Evolutionary conservation across 2,329 filamentous ascomycete species (phyloP).

Genomic region (Penicillium sp.): DNA sequence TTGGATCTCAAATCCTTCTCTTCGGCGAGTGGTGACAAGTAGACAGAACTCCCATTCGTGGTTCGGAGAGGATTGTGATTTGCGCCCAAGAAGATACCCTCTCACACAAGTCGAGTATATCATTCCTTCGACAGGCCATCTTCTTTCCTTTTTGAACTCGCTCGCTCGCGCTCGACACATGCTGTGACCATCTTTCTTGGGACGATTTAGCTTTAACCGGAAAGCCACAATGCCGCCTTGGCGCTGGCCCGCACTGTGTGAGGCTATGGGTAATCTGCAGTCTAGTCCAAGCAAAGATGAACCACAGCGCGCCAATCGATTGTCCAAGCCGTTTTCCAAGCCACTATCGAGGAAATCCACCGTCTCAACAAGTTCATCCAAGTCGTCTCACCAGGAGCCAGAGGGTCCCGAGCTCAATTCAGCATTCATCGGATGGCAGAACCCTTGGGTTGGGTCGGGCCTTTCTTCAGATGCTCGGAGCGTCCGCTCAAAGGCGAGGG

Average conservation of each 20-base stretch:
- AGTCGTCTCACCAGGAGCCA: conserved; percentile 2
- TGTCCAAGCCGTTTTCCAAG: conserved; percentile 35
- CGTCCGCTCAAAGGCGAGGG: conserved; percentile 7
- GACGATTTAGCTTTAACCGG: conserved; percentile 2
- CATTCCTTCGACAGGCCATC: conserved; percentile 1
- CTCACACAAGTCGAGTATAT: conserved; percentile 7
- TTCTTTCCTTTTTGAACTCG: background rate
- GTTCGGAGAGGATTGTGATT: background rate
- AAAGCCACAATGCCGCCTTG: conserved; percentile 11
- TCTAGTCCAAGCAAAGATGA: conserved; percentile 30
- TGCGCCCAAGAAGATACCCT: background rate
- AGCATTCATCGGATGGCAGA: conserved; percentile 27
- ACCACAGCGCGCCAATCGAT: conserved; percentile 29
- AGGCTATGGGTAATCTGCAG: conserved; percentile 34
- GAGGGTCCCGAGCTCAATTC: conserved; percentile 8
- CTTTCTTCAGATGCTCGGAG: conserved; percentile 15
- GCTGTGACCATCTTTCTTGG: background rate
- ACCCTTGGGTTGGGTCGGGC: conserved; percentile 29
- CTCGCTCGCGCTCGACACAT: conserved; percentile 2
- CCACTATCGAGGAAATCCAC: conserved; percentile 25
- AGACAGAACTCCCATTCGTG: too few species aligned
- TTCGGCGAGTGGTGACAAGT: too few species aligned
- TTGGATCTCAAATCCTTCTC: conserved; percentile 11
- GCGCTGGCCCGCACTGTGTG: conserved; percentile 2
- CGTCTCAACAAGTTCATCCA: conserved; percentile 10